A percentile compares a stretch with the other conserved stretches of the same genome.
phyloP scores from a whole-genome alignment of 139 green algal genomes.

The Chlorella sp. region DNA sequence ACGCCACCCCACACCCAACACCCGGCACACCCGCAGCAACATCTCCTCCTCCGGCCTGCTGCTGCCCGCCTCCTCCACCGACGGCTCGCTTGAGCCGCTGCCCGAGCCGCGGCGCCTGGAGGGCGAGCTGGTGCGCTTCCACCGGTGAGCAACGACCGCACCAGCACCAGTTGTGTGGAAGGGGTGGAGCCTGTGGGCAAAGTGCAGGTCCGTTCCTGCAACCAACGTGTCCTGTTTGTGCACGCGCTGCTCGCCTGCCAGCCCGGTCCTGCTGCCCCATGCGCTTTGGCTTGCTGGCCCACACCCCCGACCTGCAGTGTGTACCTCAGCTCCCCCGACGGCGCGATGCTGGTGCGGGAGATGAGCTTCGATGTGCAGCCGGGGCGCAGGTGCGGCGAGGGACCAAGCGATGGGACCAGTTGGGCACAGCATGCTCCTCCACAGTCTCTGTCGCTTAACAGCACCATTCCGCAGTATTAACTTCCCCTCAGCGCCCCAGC shows the following conservation, averaged over 20 bases:
- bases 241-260: not conserved
- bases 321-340: slow-evolving; percentile 87
- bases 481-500: too few relatives aligned
- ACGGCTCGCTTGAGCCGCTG: slow-evolving; percentile 25
- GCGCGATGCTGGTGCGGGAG: slow-evolving; percentile 81
- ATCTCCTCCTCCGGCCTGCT: slow-evolving; percentile 57
- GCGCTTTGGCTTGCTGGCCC: too few relatives aligned
- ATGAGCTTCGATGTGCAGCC: slow-evolving; percentile 79
- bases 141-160: slow-evolving; percentile 16
- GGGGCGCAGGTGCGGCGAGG: slow-evolving; percentile 35
- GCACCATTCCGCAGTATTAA: too few relatives aligned
- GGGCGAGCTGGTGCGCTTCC: slow-evolving; percentile 54
- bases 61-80: slow-evolving; percentile 6
- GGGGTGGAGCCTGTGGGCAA: too few relatives aligned
- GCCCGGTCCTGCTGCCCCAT: too few relatives aligned
- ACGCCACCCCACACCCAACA: not conserved
- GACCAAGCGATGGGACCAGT: not conserved
- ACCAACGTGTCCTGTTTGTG: not conserved
- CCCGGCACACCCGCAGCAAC: slow-evolving; percentile 54
- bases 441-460: too few relatives aligned
- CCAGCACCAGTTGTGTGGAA: too few relatives aligned
- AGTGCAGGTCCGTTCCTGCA: not conserved
- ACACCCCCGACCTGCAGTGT: slow-evolving; percentile 62
- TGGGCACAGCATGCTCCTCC: too few relatives aligned
- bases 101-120: slow-evolving; percentile 41